Percentiles rank a stretch among this genome's conserved stretches.
These are phyloP conservation scores for Saturnispora ahearnii DNA, from an alignment of 805 yeast genomes.

Conservation along the genomic window DNA sequence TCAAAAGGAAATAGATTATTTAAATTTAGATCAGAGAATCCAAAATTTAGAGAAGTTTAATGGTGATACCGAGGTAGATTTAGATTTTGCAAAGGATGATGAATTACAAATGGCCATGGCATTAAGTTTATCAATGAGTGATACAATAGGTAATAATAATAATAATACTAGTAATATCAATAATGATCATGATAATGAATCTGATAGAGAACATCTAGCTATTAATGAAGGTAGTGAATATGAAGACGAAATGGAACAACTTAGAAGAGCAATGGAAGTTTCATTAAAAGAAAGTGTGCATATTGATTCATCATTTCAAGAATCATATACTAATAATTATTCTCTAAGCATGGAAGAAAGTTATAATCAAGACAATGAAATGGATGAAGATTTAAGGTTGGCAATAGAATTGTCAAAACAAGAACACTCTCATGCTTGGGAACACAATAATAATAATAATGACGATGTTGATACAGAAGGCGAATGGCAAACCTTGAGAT, in stretches of 20 bases:
- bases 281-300: not conserved
- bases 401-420: conserved; percentile 13
- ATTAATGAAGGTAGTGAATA: not conserved
- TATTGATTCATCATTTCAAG: not conserved
- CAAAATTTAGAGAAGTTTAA: conserved; percentile 32
- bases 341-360: not conserved
- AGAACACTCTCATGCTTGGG: conserved; percentile 10
- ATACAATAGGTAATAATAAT: not conserved
- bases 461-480: not conserved
- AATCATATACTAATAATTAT: not conserved
- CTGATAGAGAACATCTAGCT: not conserved
- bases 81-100: conserved; percentile 30
- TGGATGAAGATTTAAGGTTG: conserved; percentile 12
- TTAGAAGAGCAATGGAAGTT: not conserved
- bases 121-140: conserved; percentile 26
- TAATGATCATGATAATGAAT: not conserved
- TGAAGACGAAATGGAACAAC: not conserved
- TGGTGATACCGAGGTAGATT: conserved; percentile 25
- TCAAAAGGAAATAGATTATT: conserved; percentile 19
- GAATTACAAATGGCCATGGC: conserved; percentile 37
- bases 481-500: conserved; percentile 9
- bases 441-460: not conserved
- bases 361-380: not conserved
- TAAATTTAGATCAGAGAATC: conserved; percentile 13
- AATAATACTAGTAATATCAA: not conserved